Conservation (phyloP, 805 yeast species). For the Lipomyces japonicus region DNA sequence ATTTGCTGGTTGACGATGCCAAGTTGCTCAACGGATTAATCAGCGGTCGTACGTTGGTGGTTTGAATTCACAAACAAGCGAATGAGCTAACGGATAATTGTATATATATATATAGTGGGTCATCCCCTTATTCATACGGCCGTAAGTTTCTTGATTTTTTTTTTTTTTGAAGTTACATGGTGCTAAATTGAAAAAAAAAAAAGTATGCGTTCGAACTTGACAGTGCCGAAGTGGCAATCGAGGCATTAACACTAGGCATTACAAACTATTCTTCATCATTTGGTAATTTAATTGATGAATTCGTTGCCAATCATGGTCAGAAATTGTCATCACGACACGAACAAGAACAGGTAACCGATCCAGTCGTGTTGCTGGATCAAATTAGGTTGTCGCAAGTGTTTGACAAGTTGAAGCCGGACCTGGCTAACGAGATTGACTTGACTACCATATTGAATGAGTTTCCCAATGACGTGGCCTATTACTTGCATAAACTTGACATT, state of each 20-base stretch:
- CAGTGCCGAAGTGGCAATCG: conserved; percentile 37
- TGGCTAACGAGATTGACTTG: conserved; percentile 7
- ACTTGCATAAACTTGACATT: conserved; percentile 24
- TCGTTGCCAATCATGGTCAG: conserved; percentile 4
- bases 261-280: conserved; percentile 23
- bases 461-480: conserved; percentile 20
- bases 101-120: conserved; percentile 25
- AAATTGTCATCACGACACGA: conserved; percentile 3
- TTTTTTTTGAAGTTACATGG: too few relatives aligned
- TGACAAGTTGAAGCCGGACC: conserved; percentile 14
- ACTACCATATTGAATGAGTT: conserved; percentile 12
- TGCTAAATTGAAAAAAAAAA: too few relatives aligned
- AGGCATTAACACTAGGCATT: conserved; percentile 34
- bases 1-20: conserved; percentile 26
- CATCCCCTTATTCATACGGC: conserved; percentile 39
- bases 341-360: conserved; percentile 16
- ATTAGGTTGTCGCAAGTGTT: conserved; percentile 27
- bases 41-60: conserved; percentile 19
- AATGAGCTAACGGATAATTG: conserved; percentile 6
- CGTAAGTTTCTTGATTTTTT: conserved; percentile 5
- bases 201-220: conserved; percentile 38
- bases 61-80: too few relatives aligned
- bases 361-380: conserved; percentile 25
- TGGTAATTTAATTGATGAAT: conserved; percentile 6
- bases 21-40: conserved; percentile 24